A percentile compares a stretch with the other conserved stretches of the same genome.
These are phyloP conservation scores for Mortierella sp. DNA, from an alignment of 371 early-diverging fungal genomes.

Conservation along the genomic window DNA sequence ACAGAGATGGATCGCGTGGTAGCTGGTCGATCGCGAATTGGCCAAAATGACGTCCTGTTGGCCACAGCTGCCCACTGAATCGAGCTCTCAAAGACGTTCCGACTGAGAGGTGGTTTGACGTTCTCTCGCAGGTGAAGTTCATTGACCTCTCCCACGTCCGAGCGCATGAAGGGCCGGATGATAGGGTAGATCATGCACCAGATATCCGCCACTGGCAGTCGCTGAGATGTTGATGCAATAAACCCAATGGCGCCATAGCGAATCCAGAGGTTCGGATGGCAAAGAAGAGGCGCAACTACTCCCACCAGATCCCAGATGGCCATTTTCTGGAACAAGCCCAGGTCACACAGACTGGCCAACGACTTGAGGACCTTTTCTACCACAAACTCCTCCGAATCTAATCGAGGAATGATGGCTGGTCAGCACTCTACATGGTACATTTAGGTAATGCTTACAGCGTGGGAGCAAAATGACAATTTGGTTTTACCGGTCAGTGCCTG, in stretches of 20 bases:
- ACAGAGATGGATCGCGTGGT: conserved; percentile 37
- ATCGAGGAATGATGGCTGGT: neutral
- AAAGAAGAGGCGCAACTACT: conserved; percentile 79
- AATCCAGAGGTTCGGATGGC: conserved; percentile 90
- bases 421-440: neutral
- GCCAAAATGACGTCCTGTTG: conserved; percentile 69
- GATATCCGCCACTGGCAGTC: conserved; percentile 79
- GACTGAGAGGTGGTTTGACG: conserved; percentile 77
- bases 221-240: conserved; percentile 75
- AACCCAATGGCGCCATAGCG: conserved; percentile 85
- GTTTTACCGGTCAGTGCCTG: conserved; percentile 85
- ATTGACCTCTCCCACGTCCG: conserved; percentile 77
- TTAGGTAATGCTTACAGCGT: neutral
- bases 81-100: conserved; percentile 72
- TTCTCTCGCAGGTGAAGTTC: conserved; percentile 72
- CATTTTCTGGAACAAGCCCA: conserved; percentile 88
- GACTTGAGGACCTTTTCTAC: conserved; percentile 90
- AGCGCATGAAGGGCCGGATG: conserved; percentile 77
- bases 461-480: no score
- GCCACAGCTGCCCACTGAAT: conserved; percentile 74
- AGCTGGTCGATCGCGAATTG: conserved; percentile 60
- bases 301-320: conserved; percentile 81
- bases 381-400: conserved; percentile 92
- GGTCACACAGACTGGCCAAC: conserved; percentile 83
- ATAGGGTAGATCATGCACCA: conserved; percentile 87